These are phyloP conservation scores for Talaromyces liani DNA, from an alignment of 495 filamentous ascomycete genomes.

Conservation along the genomic window DNA sequence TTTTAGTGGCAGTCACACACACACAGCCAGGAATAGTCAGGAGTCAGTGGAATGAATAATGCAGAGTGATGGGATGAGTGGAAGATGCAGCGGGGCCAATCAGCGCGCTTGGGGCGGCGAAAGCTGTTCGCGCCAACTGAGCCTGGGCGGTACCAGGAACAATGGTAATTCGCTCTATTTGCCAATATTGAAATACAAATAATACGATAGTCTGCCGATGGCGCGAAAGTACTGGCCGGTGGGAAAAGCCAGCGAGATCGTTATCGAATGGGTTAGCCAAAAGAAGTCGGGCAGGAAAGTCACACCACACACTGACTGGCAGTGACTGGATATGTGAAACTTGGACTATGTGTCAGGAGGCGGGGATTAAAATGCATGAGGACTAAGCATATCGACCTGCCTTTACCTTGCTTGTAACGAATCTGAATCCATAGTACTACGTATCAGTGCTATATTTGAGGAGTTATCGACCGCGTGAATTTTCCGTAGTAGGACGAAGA, in stretches of 20 bases:
- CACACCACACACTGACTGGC: background rate
- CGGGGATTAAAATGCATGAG: background rate
- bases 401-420: background rate
- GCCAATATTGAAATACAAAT: background rate
- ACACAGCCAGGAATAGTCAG: background rate
- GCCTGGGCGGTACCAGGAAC: background rate
- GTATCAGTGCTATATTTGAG: background rate
- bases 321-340: background rate
- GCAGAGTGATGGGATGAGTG: slow-evolving; percentile 1
- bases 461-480: background rate
- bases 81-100: slow-evolving; percentile 9
- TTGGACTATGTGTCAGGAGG: background rate
- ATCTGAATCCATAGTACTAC: background rate
- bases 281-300: background rate
- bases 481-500: background rate
- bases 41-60: background rate
- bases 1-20: background rate
- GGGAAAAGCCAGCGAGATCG: background rate
- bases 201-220: background rate
- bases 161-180: background rate
- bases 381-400: background rate
- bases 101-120: slow-evolving; percentile 8
- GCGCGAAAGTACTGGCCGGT: background rate
- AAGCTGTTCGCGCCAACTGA: background rate
- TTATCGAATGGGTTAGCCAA: background rate